Base-by-base conservation (phyloP, 441 rosid genomes). In the Metrosideros polymorpha region DNA sequence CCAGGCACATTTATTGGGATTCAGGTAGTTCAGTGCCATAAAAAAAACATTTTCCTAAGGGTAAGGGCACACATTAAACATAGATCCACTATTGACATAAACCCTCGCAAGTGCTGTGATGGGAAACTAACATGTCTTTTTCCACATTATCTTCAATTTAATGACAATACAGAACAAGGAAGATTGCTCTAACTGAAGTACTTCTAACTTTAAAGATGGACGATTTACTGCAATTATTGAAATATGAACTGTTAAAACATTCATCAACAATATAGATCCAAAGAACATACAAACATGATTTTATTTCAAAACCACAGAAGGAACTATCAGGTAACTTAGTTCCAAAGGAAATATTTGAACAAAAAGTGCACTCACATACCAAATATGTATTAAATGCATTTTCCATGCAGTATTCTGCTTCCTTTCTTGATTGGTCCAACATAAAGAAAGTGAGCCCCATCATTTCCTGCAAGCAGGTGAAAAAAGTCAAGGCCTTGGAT, bases 331-430 rank as follows among this genome's bases (percentile, higher is more conserved):
- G 39, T 39, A 39, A 39, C 79, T 71, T 24, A 39, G 15, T 71
- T 39, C n/a, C 79, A 39, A n/a, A 22, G 49, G 79, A 39, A 71
- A 71, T 71, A 71, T 6, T 22, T 39, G 35, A 59, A 53, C 50
- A 87, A 85, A 86, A 87, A 87, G 87, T 77, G 89, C 88, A 55
- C 85, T 88, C 84, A 90, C 97, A 86, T 94, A 98, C 99, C 90
- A 91, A 89, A 88, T 98, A 98, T 75, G 98, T 96, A 91, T 86
- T 96, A 87, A 95, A 95, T 86, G 99, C 99, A 91, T 94, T 97
- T 93, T 98, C 99, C 99, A 98, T 98, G 95, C 97, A 96, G 90
- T 96, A 93, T 91, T 98, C 98, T 53, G 98, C 96, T 83, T 98
- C 99, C 91, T 97, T 97, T 91, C 94, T 93, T 86, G 99, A 95